Evolutionary conservation across 371 early-diverging fungal species (phyloP).

Genomic region (Dentiscutata heterogama): DNA sequence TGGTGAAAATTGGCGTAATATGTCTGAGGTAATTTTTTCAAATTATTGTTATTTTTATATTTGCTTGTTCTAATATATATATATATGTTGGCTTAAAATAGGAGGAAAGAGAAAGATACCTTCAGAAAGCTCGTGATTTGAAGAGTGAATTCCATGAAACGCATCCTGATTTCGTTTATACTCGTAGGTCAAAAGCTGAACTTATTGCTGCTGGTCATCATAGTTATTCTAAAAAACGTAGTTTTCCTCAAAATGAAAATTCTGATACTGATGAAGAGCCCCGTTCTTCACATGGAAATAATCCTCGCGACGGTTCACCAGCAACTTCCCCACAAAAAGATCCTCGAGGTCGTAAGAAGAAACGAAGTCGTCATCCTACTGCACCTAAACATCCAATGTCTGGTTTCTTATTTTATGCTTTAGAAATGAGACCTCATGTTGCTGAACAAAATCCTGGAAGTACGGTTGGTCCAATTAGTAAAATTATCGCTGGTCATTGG

Average conservation of each 20-base stretch:
- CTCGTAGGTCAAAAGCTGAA: constrained; percentile 72
- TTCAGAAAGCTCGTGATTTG: constrained; percentile 60
- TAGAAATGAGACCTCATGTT: constrained; percentile 66
- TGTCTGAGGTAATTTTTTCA: constrained; percentile 15
- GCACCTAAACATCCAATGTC: constrained; percentile 88
- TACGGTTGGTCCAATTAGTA: constrained; percentile 72
- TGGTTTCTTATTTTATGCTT: constrained; percentile 76
- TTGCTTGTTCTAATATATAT: neutral
- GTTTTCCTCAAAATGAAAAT: constrained; percentile 1
- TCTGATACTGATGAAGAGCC: constrained; percentile 35
- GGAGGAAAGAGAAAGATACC: constrained; percentile 56
- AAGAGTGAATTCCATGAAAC: constrained; percentile 69
- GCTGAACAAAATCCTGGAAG: constrained; percentile 67
- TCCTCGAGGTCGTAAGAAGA: constrained; percentile 61
- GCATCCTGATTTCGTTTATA: constrained; percentile 72
- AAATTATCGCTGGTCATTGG: constrained; percentile 75
- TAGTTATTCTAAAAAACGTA: constrained; percentile 51
- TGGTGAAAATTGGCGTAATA: constrained; percentile 61
- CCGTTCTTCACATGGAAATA: constrained; percentile 26
- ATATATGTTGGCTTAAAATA: constrained; percentile 28
- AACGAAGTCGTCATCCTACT: constrained; percentile 67
- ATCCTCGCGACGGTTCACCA: constrained; percentile 38
- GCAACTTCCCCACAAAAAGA: neutral
- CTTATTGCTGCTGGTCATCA: constrained; percentile 62
- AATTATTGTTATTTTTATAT: neutral